These are phyloP conservation scores for Candida morakotiae DNA, from an alignment of 805 yeast species.

Conservation along the genomic window DNA sequence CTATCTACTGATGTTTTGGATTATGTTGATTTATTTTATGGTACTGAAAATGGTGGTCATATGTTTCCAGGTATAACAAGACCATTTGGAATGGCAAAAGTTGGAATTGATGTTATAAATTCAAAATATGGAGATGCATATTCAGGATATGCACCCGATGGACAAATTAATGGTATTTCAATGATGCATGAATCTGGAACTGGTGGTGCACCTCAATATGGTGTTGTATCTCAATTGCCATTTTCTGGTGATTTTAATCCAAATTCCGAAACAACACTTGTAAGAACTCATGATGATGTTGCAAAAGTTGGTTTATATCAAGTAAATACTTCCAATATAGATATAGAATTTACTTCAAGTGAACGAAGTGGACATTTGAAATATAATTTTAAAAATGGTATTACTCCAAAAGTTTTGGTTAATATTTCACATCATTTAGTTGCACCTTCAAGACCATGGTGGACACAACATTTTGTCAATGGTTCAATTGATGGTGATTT, in stretches of 20 bases:
- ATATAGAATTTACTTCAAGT: conserved; percentile 22
- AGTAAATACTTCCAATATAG: conserved; percentile 16
- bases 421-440: conserved; percentile 25
- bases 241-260: conserved; percentile 14
- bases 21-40: conserved; percentile 26
- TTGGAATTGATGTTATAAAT: conserved; percentile 28
- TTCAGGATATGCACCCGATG: conserved; percentile 30
- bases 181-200: conserved; percentile 38
- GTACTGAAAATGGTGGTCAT: conserved; percentile 30
- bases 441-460: conserved; percentile 24
- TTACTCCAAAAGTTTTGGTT: conserved; percentile 17
- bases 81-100: conserved; percentile 35
- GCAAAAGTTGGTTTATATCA: conserved; percentile 23
- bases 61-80: conserved; percentile 32
- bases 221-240: conserved; percentile 29
- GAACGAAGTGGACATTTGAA: conserved; percentile 22
- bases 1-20: not conserved
- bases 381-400: conserved; percentile 16
- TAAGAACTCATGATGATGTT: conserved; percentile 14
- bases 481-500: conserved; percentile 15
- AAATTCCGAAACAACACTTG: conserved; percentile 9
- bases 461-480: conserved; percentile 27
- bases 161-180: conserved; percentile 26
- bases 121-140: conserved; percentile 22
- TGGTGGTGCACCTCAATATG: conserved; percentile 37